Conservation (phyloP, 805 yeast species). For the Pichia nanzhaoensis region DNA sequence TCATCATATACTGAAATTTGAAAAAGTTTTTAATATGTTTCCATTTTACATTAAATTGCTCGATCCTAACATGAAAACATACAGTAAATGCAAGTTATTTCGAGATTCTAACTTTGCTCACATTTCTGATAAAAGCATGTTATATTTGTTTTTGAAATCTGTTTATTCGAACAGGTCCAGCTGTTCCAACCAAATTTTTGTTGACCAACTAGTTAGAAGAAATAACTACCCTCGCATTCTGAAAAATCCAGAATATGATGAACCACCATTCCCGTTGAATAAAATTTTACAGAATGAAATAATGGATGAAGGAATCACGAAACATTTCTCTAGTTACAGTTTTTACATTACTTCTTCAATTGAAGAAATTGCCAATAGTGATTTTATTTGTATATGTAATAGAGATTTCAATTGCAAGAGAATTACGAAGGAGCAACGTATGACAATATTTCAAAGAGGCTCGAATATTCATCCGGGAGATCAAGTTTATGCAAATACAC, state of each 20-base stretch:
- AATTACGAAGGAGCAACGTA: background rate
- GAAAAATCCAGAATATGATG: background rate
- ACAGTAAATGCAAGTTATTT: too few species aligned
- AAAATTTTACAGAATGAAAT: background rate
- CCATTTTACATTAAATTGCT: too few species aligned
- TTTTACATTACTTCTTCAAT: background rate
- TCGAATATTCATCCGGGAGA: background rate
- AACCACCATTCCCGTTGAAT: constrained; percentile 1
- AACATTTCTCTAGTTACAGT: background rate
- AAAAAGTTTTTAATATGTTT: too few species aligned
- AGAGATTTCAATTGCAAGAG: background rate
- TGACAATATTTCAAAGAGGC: background rate
- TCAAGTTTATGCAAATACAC: background rate
- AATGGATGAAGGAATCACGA: background rate
- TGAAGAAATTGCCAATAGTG: background rate
- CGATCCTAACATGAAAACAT: too few species aligned
- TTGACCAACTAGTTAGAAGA: background rate
- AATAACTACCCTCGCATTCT: background rate
- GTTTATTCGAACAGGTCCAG: too few species aligned
- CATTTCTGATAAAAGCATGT: too few species aligned
- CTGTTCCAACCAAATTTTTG: background rate
- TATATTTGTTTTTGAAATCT: too few species aligned
- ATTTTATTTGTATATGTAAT: background rate
- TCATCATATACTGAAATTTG: background rate
- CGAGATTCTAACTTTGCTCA: too few species aligned